A percentile compares a stretch with the other conserved stretches of the same genome.
phyloP scores from a whole-genome alignment of 768 basidiomycete species.

The Harrya chromipes region DNA sequence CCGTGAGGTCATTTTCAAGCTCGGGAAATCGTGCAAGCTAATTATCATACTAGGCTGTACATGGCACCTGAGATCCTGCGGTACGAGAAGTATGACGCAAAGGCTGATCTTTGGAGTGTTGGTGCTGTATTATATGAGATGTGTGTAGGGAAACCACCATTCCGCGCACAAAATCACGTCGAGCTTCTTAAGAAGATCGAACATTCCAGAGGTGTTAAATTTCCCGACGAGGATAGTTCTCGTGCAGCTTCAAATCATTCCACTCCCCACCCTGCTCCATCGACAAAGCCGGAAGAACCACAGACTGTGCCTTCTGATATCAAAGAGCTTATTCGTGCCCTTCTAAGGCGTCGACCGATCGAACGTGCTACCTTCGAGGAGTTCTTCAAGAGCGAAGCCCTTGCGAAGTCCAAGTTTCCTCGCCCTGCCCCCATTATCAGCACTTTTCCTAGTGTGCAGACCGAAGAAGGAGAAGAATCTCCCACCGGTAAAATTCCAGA shows the following conservation, averaged over 20 bases:
- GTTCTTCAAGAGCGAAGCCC: conserved; percentile 81
- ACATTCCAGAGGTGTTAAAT: conserved; percentile 84
- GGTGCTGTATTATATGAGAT: conserved; percentile 97
- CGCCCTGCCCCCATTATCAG: conserved; percentile 35
- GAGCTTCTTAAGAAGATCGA: conserved; percentile 94
- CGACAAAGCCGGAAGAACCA: conserved; percentile 43
- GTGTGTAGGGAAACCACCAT: conserved; percentile 89
- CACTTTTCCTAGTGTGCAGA: conserved; percentile 15
- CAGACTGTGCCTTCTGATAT: conserved; percentile 72
- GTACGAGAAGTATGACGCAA: conserved; percentile 97
- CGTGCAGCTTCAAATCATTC: conserved; percentile 37
- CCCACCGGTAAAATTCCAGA: conserved; percentile 55
- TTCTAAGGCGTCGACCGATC: conserved; percentile 79
- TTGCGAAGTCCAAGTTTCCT: conserved; percentile 76
- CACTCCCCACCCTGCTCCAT: conserved; percentile 13
- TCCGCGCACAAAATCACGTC: conserved; percentile 93
- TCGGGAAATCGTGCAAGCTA: not conserved
- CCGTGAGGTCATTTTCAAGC: conserved; percentile 56
- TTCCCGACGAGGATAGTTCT: conserved; percentile 83
- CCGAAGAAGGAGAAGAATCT: conserved; percentile 30
- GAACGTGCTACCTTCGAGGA: conserved; percentile 89
- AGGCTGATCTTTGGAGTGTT: conserved; percentile 97
- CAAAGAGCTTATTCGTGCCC: conserved; percentile 80
- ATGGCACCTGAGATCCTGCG: conserved; percentile 99
- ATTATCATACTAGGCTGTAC: conserved; percentile 60